Conservation (phyloP, 371 early-diverging fungal genomes). For the Apophysomyces sp. region DNA sequence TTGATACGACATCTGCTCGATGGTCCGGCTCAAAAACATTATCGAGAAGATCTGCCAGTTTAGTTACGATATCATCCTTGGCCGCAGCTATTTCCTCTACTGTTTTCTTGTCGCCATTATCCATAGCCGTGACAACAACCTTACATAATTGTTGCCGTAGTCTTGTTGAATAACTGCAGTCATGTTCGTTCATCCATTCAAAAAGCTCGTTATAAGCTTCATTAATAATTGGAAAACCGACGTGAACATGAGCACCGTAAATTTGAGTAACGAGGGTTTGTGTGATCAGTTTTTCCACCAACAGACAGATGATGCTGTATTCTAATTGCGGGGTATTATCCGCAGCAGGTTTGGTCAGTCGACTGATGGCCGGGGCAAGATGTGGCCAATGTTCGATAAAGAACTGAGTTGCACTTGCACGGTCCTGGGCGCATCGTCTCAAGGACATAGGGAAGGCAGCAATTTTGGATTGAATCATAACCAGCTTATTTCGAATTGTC, state of each 20-base stretch:
- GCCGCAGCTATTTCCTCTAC: conserved; percentile 19
- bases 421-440: conserved; percentile 32
- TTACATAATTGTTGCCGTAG: conserved; percentile 45
- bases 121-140: conserved; percentile 28
- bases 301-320: conserved; percentile 27
- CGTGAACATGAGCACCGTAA: conserved; percentile 30
- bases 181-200: conserved; percentile 31
- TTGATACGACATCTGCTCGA: conserved; percentile 10
- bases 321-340: conserved; percentile 13
- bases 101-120: conserved; percentile 18
- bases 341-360: conserved; percentile 7
- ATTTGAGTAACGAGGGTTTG: conserved; percentile 25
- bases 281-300: conserved; percentile 41
- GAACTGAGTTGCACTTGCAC: conserved; percentile 17
- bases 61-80: conserved; percentile 11
- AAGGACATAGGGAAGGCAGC: conserved; percentile 35
- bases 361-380: conserved; percentile 28
- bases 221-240: conserved; percentile 32
- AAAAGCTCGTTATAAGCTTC: conserved; percentile 34
- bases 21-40: conserved; percentile 21
- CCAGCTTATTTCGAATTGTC: conserved; percentile 36
- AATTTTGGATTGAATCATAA: conserved; percentile 39
- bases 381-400: conserved; percentile 25
- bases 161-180: conserved; percentile 32
- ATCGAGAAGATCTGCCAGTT: conserved; percentile 19